These are phyloP conservation scores for Pneumocystis canis DNA, from an alignment of 1,139 yeast species.

Conservation along the genomic window DNA sequence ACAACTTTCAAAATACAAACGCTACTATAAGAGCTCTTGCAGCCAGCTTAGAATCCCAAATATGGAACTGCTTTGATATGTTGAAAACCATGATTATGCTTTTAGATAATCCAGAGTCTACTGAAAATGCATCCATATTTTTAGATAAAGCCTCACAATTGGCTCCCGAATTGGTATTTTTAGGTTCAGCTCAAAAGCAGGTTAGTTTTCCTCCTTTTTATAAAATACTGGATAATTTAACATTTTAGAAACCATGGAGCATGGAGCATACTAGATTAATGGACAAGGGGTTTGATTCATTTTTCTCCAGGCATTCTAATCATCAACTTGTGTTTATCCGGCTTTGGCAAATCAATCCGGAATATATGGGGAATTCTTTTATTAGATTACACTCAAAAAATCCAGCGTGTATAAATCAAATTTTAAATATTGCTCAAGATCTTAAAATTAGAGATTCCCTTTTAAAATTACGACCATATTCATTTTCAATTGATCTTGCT, in stretches of 20 bases:
- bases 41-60: conserved; percentile 9
- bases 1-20: conserved; percentile 10
- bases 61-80: conserved; percentile 20
- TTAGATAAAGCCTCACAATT: conserved; percentile 21
- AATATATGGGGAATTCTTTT: conserved; percentile 11
- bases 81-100: conserved; percentile 21
- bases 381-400: conserved; percentile 12
- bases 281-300: conserved; percentile 24
- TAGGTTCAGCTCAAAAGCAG: conserved; percentile 25
- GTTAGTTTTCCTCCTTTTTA: background rate
- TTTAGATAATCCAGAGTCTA: conserved; percentile 22
- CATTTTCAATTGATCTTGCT: conserved; percentile 24
- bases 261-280: conserved; percentile 24
- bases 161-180: conserved; percentile 27
- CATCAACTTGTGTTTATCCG: conserved; percentile 15
- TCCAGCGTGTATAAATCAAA: conserved; percentile 10
- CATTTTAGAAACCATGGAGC: conserved; percentile 24
- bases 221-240: background rate
- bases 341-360: conserved; percentile 15
- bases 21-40: conserved; percentile 10
- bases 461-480: conserved; percentile 19
- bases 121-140: conserved; percentile 19
- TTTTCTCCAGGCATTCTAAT: conserved; percentile 20
- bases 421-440: conserved; percentile 12
- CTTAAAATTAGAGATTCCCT: conserved; percentile 17